Conservation (phyloP, 768 basidiomycete species). For the Galerina marginata region DNA sequence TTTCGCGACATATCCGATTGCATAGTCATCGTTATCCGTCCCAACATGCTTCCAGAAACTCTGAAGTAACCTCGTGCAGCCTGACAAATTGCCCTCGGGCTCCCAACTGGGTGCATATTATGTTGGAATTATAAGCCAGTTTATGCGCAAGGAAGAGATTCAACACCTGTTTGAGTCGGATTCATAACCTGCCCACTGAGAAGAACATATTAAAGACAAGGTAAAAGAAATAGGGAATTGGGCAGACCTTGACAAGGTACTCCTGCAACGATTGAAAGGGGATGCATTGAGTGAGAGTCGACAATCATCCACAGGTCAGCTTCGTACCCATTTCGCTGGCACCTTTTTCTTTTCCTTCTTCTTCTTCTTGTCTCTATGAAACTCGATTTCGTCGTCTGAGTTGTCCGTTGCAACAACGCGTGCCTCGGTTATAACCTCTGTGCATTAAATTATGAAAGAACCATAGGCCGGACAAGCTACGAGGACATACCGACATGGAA, state of each 20-base stretch:
- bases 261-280: slow-evolving; percentile 40
- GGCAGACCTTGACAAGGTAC: slow-evolving; percentile 68
- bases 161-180: slow-evolving; percentile 61
- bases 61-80: slow-evolving; percentile 61
- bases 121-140: background rate
- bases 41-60: slow-evolving; percentile 73
- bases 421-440: slow-evolving; percentile 68
- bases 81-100: slow-evolving; percentile 59
- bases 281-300: background rate
- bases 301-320: background rate
- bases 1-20: slow-evolving; percentile 45
- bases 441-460: background rate
- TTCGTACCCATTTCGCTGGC: slow-evolving; percentile 55
- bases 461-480: background rate
- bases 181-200: slow-evolving; percentile 70
- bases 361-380: slow-evolving; percentile 17
- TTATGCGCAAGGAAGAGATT: background rate
- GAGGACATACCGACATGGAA: slow-evolving; percentile 52
- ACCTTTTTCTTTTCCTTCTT: slow-evolving; percentile 21
- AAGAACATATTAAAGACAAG: background rate
- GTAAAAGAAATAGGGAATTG: background rate
- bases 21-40: slow-evolving; percentile 59
- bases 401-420: slow-evolving; percentile 44
- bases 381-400: slow-evolving; percentile 6
- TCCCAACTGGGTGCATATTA: slow-evolving; percentile 61